Evolutionary conservation across 1,139 yeast genomes (phyloP).

Genomic region (Candida glucosophila): DNA sequence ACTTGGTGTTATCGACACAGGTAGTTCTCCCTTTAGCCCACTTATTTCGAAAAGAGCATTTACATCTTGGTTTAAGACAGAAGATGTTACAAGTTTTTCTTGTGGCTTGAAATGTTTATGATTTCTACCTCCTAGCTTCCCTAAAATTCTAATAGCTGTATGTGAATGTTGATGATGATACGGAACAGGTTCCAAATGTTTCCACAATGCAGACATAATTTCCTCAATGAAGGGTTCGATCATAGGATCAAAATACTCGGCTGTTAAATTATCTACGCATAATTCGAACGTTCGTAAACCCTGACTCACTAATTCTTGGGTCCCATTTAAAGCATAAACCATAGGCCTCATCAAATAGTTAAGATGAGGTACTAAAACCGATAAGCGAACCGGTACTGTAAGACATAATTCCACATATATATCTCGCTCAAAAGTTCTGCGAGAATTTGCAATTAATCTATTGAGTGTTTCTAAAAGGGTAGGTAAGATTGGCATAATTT

Average conservation of each 20-base stretch:
- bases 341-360: slow-evolving; percentile 83
- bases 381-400: slow-evolving; percentile 89
- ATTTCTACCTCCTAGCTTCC: slow-evolving; percentile 94
- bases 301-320: slow-evolving; percentile 87
- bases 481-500: slow-evolving; percentile 84
- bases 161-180: slow-evolving; percentile 92
- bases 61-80: slow-evolving; percentile 59
- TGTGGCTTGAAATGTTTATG: slow-evolving; percentile 77
- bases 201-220: slow-evolving; percentile 89
- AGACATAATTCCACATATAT: slow-evolving; percentile 89
- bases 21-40: slow-evolving; percentile 54
- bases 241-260: slow-evolving; percentile 94
- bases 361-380: slow-evolving; percentile 88
- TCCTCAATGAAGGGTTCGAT: slow-evolving; percentile 93
- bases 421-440: slow-evolving; percentile 86
- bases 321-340: slow-evolving; percentile 82
- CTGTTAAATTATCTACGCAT: slow-evolving; percentile 94
- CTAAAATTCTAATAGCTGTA: slow-evolving; percentile 85
- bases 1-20: slow-evolving; percentile 78
- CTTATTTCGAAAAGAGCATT: slow-evolving; percentile 62
- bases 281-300: slow-evolving; percentile 89
- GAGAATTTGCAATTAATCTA: slow-evolving; percentile 71
- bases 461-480: slow-evolving; percentile 80
- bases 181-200: slow-evolving; percentile 84
- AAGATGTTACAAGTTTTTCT: slow-evolving; percentile 47